These are phyloP conservation scores for Orychophragmus violaceus DNA, from an alignment of 345 rosid genomes.

Conservation along the genomic window DNA sequence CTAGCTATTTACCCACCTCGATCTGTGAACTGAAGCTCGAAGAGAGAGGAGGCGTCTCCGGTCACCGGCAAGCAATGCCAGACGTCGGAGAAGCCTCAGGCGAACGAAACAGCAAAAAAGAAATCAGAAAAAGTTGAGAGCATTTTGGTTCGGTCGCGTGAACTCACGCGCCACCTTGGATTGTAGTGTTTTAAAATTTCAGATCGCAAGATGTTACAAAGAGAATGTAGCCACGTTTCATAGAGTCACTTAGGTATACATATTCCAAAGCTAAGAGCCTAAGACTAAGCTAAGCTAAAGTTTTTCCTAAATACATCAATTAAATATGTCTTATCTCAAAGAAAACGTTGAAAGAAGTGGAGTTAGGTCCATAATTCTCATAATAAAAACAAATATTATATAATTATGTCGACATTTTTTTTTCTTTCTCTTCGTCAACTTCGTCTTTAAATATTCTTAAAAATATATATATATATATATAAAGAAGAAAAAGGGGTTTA, in stretches of 20 bases:
- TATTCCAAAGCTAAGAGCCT: constrained; percentile 1
- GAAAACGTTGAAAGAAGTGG: constrained; percentile 9
- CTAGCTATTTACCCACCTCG: no score
- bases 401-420: background rate
- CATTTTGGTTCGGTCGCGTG: no score
- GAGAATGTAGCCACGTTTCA: constrained; percentile 7
- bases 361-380: background rate
- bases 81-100: no score
- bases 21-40: no score
- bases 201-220: no score
- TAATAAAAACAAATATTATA: background rate
- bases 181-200: no score
- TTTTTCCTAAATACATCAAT: background rate
- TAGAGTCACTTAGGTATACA: background rate
- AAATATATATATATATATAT: no score
- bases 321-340: background rate
- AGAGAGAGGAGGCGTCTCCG: no score
- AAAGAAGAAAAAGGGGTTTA: background rate
- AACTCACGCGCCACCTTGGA: no score
- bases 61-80: no score
- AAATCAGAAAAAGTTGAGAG: no score
- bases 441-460: background rate
- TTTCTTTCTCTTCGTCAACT: constrained; percentile 5
- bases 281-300: background rate
- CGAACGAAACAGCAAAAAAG: no score